Evolutionary conservation across 257 asterid species (phyloP).

Genomic region (Solanum chmielewskii): DNA sequence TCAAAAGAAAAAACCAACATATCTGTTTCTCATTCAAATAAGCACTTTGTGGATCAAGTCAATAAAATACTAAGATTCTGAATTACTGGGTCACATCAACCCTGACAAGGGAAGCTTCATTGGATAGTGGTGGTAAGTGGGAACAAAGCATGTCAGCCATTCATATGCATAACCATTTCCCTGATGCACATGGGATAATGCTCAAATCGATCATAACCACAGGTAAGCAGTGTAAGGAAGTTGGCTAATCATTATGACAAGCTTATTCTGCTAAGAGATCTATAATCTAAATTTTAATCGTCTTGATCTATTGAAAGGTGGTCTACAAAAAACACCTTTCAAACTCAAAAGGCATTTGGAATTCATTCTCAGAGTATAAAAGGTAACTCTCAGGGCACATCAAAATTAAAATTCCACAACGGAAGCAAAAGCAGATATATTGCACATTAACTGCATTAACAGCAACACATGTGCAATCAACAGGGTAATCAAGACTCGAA

Average conservation of each 20-base stretch:
- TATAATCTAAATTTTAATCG: neutral
- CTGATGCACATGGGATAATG: neutral
- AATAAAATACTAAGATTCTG: neutral
- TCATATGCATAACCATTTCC: neutral
- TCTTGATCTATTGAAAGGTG: neutral
- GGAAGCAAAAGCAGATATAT: neutral
- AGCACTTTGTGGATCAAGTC: neutral
- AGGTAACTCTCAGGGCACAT: neutral
- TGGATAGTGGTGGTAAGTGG: neutral
- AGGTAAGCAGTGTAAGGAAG: neutral
- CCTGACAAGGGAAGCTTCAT: neutral
- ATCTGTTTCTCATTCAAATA: neutral
- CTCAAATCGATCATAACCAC: neutral
- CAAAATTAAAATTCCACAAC: neutral
- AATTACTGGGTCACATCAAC: neutral
- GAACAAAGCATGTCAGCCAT: neutral
- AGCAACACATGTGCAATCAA: neutral
- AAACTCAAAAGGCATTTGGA: neutral
- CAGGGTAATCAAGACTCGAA: neutral
- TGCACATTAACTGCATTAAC: neutral
- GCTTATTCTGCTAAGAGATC: neutral
- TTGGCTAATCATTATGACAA: neutral
- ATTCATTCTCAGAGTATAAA: neutral
- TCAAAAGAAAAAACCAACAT: neutral
- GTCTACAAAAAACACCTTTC: neutral